phyloP scores from a whole-genome alignment of 129 eudicot species.

The Kitagawia praeruptora region DNA sequence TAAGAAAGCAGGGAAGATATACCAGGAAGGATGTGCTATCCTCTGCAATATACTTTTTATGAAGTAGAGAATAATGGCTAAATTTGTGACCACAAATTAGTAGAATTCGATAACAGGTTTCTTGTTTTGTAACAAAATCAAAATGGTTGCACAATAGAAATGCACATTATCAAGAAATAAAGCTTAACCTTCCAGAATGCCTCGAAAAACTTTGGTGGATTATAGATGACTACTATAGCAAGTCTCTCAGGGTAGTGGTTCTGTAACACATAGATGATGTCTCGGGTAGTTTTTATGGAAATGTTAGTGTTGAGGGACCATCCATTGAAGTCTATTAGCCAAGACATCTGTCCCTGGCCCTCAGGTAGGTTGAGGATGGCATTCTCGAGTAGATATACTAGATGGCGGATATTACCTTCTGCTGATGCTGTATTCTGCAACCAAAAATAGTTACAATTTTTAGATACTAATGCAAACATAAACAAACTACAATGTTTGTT shows the following conservation, averaged over 20 bases:
- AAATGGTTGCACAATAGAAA: not conserved
- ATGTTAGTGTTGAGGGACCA: conserved; percentile 67
- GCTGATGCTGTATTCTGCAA: conserved; percentile 62
- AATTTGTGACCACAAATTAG: not conserved
- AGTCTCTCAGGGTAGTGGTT: conserved; percentile 93
- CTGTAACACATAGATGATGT: conserved; percentile 65
- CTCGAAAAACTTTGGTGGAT: conserved; percentile 72
- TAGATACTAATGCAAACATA: not conserved
- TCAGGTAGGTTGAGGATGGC: conserved; percentile 86
- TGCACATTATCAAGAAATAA: not conserved
- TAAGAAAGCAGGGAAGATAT: not conserved
- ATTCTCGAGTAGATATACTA: conserved; percentile 74
- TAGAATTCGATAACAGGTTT: not conserved
- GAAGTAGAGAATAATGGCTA: not conserved
- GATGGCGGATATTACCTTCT: conserved; percentile 76
- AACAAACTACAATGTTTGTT: conserved; percentile 6
- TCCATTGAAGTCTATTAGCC: conserved; percentile 84
- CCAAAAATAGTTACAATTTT: not conserved
- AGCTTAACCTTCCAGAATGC: conserved; percentile 73
- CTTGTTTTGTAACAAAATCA: not conserved
- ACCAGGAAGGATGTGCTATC: not conserved
- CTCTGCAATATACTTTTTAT: too few species aligned
- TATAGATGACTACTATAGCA: conserved; percentile 60
- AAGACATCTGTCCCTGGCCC: conserved; percentile 91
- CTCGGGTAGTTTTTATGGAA: conserved; percentile 67